These are phyloP conservation scores for Salix exigua DNA, from an alignment of 345 rosid species.

Conservation along the genomic window DNA sequence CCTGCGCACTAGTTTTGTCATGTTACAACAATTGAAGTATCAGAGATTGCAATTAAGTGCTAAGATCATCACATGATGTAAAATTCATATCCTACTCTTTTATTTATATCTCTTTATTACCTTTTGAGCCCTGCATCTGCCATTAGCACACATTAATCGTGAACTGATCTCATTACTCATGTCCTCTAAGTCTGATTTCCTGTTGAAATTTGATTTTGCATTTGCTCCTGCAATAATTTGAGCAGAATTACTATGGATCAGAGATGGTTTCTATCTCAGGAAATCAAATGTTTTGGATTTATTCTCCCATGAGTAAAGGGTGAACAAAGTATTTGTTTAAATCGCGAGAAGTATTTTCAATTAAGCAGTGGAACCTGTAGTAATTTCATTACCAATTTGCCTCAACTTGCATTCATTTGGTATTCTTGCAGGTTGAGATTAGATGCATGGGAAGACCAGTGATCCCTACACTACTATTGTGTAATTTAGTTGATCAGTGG, in stretches of 20 bases:
- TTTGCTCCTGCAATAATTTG: background rate
- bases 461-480: conserved; percentile 19
- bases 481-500: conserved; percentile 26
- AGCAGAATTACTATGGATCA: background rate
- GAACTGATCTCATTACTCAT: background rate
- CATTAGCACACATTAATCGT: background rate
- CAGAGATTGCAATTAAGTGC: background rate
- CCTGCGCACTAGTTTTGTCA: background rate
- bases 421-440: conserved; percentile 26
- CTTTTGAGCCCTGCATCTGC: background rate
- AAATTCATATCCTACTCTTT: background rate
- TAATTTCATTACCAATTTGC: too few relatives aligned
- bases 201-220: background rate
- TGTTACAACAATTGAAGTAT: background rate
- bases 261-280: background rate
- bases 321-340: background rate
- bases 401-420: background rate
- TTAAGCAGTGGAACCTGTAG: background rate
- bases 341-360: background rate
- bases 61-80: background rate
- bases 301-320: background rate
- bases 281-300: background rate
- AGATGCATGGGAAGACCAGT: conserved; percentile 29
- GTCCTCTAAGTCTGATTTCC: background rate
- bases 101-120: background rate